Evolutionary conservation across 2,329 filamentous ascomycete species (phyloP).

Genomic region (Curvularia sp.): DNA sequence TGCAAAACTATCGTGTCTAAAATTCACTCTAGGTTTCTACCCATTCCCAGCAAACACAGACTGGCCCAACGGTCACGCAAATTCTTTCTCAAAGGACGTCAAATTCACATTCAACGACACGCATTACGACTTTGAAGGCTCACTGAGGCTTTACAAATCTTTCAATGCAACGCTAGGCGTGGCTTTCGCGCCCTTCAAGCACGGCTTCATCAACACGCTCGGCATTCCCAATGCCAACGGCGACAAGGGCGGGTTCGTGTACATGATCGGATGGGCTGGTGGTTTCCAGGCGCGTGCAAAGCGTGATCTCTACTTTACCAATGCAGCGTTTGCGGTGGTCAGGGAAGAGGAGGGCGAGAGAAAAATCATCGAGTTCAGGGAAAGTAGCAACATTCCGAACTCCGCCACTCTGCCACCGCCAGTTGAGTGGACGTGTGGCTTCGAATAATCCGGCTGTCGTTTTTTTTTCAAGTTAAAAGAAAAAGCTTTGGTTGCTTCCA

Average conservation of each 20-base stretch:
- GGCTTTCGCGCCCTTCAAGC: slow-evolving; percentile 39
- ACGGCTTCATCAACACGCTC: slow-evolving; percentile 39
- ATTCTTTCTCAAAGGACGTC: slow-evolving; percentile 37
- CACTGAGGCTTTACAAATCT: slow-evolving; percentile 34
- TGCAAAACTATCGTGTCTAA: neutral
- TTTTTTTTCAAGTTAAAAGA: neutral
- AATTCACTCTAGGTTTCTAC: slow-evolving; percentile 34
- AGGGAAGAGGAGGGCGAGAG: slow-evolving; percentile 33
- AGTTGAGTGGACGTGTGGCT: slow-evolving; percentile 35
- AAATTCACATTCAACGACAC: slow-evolving; percentile 45
- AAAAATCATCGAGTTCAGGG: slow-evolving; percentile 44
- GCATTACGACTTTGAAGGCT: slow-evolving; percentile 42
- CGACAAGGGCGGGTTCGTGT: slow-evolving; percentile 45
- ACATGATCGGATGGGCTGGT: slow-evolving; percentile 45
- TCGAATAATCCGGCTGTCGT: slow-evolving; percentile 11
- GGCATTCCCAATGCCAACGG: slow-evolving; percentile 41
- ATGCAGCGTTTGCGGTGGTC: slow-evolving; percentile 43
- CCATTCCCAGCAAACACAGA: slow-evolving; percentile 42
- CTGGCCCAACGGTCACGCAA: slow-evolving; percentile 36
- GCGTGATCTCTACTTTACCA: slow-evolving; percentile 40
- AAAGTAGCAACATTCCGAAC: slow-evolving; percentile 45
- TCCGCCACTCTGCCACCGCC: slow-evolving; percentile 32
- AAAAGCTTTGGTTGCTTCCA: neutral
- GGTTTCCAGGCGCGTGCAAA: slow-evolving; percentile 32
- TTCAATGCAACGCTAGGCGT: slow-evolving; percentile 40